Percentiles rank a stretch among this genome's conserved stretches.
Evolutionary conservation across 2,329 filamentous ascomycete genomes (phyloP).

Genomic region (Fusarium udum): DNA sequence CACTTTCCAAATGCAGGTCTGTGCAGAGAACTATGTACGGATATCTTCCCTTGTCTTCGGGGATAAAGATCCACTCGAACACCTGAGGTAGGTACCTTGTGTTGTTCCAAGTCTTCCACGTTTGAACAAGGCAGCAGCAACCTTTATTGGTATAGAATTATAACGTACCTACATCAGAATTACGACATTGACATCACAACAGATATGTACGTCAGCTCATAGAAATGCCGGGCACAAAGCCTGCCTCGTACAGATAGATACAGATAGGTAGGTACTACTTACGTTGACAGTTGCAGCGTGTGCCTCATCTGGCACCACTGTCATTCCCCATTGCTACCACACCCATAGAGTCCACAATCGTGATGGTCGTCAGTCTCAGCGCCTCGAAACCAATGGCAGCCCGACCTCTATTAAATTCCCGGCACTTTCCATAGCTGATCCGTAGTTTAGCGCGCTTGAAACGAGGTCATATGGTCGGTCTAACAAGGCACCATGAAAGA

Average conservation of each 20-base stretch:
- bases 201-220: neutral
- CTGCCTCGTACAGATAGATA: constrained; percentile 14
- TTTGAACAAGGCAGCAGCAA: neutral
- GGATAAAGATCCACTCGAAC: constrained; percentile 6
- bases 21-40: constrained; percentile 20
- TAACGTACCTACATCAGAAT: neutral
- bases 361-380: constrained; percentile 19
- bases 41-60: neutral
- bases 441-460: constrained; percentile 27
- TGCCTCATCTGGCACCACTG: constrained; percentile 23
- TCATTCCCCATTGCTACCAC: constrained; percentile 20
- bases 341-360: constrained; percentile 25
- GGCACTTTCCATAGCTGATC: constrained; percentile 29
- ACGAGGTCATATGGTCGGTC: constrained; percentile 37
- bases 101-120: neutral
- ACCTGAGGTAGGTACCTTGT: neutral
- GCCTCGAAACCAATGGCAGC: constrained; percentile 27
- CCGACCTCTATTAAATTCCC: constrained; percentile 29
- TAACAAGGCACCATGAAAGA: constrained; percentile 22
- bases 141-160: neutral
- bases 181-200: neutral
- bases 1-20: constrained; percentile 24
- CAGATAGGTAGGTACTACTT: neutral
- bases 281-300: constrained; percentile 21
- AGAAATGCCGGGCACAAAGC: neutral